A percentile compares a stretch with the other conserved stretches of the same genome.
Evolutionary conservation across 208 protist species (phyloP).

Genomic region (Acanthamoeba castellanii): DNA sequence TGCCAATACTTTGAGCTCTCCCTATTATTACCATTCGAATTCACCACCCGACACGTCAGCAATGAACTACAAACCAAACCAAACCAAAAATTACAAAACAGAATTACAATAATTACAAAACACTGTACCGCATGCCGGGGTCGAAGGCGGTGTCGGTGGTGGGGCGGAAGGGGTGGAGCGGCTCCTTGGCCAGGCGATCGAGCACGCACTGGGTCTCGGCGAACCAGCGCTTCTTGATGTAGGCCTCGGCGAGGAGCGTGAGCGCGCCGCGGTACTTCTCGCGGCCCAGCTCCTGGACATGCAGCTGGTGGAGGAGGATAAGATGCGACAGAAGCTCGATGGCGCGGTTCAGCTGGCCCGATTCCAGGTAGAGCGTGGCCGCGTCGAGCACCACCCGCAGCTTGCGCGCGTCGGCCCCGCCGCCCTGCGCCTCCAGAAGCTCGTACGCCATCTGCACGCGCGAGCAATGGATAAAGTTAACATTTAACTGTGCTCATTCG

Average conservation of each 20-base stretch:
- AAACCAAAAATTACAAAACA: too few relatives aligned
- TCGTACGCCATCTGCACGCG: not conserved
- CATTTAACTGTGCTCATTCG: too few relatives aligned
- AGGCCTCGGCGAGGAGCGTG: slow-evolving; percentile 25
- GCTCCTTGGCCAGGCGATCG: slow-evolving; percentile 39
- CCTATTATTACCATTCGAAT: not conserved
- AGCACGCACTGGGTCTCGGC: not conserved
- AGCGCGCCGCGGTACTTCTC: slow-evolving; percentile 49
- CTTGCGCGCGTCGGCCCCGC: slow-evolving; percentile 7
- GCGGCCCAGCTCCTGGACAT: slow-evolving; percentile 25
- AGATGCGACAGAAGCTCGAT: slow-evolving; percentile 53
- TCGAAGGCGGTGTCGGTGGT: not conserved
- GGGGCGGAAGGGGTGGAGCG: not conserved
- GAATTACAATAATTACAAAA: too few relatives aligned
- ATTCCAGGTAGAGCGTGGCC: slow-evolving; percentile 4
- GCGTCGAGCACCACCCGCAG: slow-evolving; percentile 20
- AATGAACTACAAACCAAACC: too few relatives aligned
- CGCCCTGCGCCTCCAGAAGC: not conserved
- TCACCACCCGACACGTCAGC: too few relatives aligned
- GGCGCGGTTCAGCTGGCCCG: not conserved
- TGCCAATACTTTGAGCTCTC: slow-evolving; percentile 60
- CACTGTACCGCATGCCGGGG: slow-evolving; percentile 29
- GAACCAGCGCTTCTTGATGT: slow-evolving; percentile 67
- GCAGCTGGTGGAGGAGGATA: slow-evolving; percentile 11
- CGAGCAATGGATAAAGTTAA: too few relatives aligned